Base-by-base conservation (phyloP, 768 basidiomycete species). In the Chalciporus pseudorubinellus region DNA sequence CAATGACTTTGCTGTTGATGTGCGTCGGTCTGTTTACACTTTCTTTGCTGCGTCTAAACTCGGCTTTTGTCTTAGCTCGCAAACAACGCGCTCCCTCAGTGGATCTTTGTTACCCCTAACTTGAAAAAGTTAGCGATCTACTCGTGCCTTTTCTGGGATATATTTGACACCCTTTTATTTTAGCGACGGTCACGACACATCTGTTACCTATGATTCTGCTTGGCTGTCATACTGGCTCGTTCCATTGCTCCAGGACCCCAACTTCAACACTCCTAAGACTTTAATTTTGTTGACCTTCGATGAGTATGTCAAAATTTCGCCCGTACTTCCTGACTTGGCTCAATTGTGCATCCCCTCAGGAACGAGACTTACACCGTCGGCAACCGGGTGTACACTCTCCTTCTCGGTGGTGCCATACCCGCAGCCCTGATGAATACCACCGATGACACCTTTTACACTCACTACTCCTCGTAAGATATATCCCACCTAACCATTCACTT, bases 231-330 rank as follows among this genome's bases (percentile, higher is more conserved):
- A 64, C 56, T 84, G 77, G 72, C 70, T 85, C 20, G 39, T 71
- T 16, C 80, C 82, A 6, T 58, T 83, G 13, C 74, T 85, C 29
- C 45, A 69, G 14, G 73, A 84, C 68, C 55, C 67, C 8, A 62
- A 70, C 48, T 83, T 85, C 68, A 83, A 85, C 64, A 72, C 70
- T 49, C 67, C 77, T 41, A 68, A 69, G 19, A 84, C 83, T 0
- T 69, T 85, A 46, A 77, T 86, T 56, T 56, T 84, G 5, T 60
- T 84, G 41, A 84, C 81, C 0, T 85, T 84, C 48, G 84, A 86
- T 48, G 82, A 85, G 65, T 80, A 67, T 52, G 75, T 72, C 49
- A 54, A 55, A 13, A 44, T 8, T 21, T 18, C 33, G 19, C 13
- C 34, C 29, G 11, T 20, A 12, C 12, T 38, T 19, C 12, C 13